Evolutionary conservation across 2,329 filamentous ascomycete species (phyloP), one percentile per base, ranked within the genome.

Genomic region (Trichoderma cornu-damae): DNA sequence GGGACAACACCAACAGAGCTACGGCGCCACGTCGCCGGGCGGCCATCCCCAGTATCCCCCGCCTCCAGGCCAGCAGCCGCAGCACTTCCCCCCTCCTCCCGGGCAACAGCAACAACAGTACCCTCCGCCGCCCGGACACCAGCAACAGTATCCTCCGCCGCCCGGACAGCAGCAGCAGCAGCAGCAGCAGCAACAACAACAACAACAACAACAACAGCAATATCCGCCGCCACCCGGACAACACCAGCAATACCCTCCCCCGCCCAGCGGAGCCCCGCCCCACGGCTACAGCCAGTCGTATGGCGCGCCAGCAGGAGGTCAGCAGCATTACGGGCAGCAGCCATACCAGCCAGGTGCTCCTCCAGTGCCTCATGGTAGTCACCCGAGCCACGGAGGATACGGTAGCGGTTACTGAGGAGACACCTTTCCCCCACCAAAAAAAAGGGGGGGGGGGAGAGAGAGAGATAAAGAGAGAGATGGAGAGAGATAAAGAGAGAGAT

Each of bases 281-380:
- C 61, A 58, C 16, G 67, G 67, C 37, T 72, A 71, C 40, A 70
- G 65, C 52, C 55, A 64, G 22, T 67, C 67, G 8, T 70, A 69
- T 8, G 63, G 63, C 24, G 58, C 62, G 2, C 67, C 67, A n/a
- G 63, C 62, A 28, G 62, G 61, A n/a, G 64, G 69, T 16, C 65
- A 70, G 50, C 65, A 65, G 30, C 61, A 69, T 11, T 69, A 70
- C 38, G 66, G 68, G 44, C 64, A 66, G 40, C 64, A 65, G 40
- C 61, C 66, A 5, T 68, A 69, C 34, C 63, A 64, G 14, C 61
- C 65, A 18, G 63, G 62, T 16, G 62, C 67, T 28, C 65, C 61
- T 11, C 61, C 58, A n/a, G 53, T 57, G 16, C 53, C 58, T 5
- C 58, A 59, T 40, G 58, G 52, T 16, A 59, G 52, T 16, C 58